Base-by-base conservation (phyloP, 495 filamentous ascomycete species). In the Trichoderma gamsii region DNA sequence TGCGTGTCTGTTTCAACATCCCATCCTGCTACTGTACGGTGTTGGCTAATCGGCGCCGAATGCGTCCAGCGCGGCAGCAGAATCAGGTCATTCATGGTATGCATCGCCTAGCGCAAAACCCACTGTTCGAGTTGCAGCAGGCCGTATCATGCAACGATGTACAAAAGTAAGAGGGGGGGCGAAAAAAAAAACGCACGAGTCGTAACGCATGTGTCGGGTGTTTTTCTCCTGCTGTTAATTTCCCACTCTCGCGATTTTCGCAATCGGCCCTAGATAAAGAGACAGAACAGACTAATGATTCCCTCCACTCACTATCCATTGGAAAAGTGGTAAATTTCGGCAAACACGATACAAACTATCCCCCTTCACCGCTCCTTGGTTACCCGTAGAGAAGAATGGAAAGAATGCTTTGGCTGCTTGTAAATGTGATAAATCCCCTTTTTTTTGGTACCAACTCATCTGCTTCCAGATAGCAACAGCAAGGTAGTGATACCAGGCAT, bases 311-410 rank as follows among this genome's bases (percentile, higher is more conserved):
- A 29, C 29, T 29, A 29, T 38, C 35, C 35, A 38, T 38, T 5
- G 35, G 35, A 38, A 38, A 38, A 5, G 3, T 0, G 35, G 29
- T 3, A 12, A 44, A 16, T 44, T 44, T 44, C 41, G 41, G 7
- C 13, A 46, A 18, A 16, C 3, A 11, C 43, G 43, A 46, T n/a
- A n/a, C n/a, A n/a, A n/a, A n/a, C 29, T 29, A 29, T 1, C 25
- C 49, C n/a, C 4, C 49, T n/a, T 52, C 49, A 52, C 49, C 49
- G 49, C 49, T 52, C 49, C 49, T 52, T 52, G 49, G 49, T 5
- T 52, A 2, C 49, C 18, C 4, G 49, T 6, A n/a, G 16, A 52
- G 18, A 49, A n/a, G 44, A n/a, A 15, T 12, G 12, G 15, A n/a
- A 16, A 29, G 29, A 4, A 29, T 29, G 29, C 4, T 52, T 5